Conservation (phyloP, 345 rosid genomes). For the Syzygium jambos region DNA sequence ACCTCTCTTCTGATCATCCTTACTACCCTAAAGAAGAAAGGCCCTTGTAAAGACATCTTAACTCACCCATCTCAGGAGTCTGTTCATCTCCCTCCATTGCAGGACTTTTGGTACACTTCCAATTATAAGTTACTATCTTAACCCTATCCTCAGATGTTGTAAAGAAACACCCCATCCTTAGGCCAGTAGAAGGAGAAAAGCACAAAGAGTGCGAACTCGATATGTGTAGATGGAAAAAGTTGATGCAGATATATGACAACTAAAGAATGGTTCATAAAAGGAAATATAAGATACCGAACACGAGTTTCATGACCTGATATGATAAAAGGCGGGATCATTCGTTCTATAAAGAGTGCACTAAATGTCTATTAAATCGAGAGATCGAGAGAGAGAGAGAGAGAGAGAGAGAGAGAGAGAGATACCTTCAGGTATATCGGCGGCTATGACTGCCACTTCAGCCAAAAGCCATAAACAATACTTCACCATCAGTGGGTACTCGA, state of each 20-base stretch:
- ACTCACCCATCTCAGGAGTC: neutral
- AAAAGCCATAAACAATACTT: neutral
- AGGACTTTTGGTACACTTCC: neutral
- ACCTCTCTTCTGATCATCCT: neutral
- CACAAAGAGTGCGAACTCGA: neutral
- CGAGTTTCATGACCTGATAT: neutral
- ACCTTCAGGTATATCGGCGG: conserved; percentile 1
- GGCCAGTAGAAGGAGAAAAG: neutral
- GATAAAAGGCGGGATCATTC: neutral
- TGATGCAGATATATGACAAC: neutral
- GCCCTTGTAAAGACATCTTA: neutral
- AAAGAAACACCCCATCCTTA: neutral
- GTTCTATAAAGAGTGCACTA: neutral
- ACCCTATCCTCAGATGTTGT: neutral
- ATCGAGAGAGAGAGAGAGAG: neutral
- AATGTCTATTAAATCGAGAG: neutral
- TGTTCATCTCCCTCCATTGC: neutral
- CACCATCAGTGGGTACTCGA: neutral
- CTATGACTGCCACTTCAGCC: neutral
- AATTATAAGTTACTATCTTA: neutral
- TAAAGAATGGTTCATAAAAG: neutral
- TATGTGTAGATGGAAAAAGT: neutral
- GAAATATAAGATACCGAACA: neutral
- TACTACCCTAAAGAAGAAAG: rapidly evolving
- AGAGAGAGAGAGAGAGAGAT: neutral